Conservation (phyloP, 2,329 filamentous ascomycete species). For the Emydomyces testavorans region DNA sequence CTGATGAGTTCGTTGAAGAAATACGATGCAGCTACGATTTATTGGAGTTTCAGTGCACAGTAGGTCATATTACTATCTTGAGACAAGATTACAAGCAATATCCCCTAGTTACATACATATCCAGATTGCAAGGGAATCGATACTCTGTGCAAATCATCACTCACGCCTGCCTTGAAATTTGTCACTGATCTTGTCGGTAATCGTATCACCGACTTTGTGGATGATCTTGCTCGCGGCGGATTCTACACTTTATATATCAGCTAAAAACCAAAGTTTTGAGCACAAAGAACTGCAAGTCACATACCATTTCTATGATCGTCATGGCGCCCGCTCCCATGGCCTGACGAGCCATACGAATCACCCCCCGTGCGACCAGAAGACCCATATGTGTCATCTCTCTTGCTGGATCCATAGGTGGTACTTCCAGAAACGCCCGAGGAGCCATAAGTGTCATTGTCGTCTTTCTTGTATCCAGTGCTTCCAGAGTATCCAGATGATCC, state of each 20-base stretch:
- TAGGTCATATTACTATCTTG: background rate
- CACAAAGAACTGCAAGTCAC: too few relatives aligned
- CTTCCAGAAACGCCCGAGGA: background rate
- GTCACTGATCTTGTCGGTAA: conserved; percentile 10
- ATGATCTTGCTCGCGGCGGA: conserved; percentile 10
- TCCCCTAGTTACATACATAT: too few relatives aligned
- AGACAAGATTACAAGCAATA: too few relatives aligned
- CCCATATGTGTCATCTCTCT: conserved; percentile 7
- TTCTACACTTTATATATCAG: conserved; percentile 4
- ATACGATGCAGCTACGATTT: too few relatives aligned
- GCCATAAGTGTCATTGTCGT: conserved; percentile 8
- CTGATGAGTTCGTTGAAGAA: too few relatives aligned
- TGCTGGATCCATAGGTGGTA: background rate
- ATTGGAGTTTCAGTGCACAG: too few relatives aligned
- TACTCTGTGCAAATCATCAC: background rate
- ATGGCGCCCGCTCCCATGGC: conserved; percentile 2
- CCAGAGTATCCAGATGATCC: conserved; percentile 2
- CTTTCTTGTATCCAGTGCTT: background rate
- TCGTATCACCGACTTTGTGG: conserved; percentile 10
- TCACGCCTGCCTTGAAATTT: background rate
- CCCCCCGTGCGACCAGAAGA: background rate
- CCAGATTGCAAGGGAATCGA: background rate
- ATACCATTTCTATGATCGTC: conserved; percentile 11
- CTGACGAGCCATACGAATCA: conserved; percentile 2
- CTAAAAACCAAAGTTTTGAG: too few relatives aligned